These are phyloP conservation scores for Hymenoscyphus linearis DNA, from an alignment of 2,329 filamentous ascomycete genomes.

Conservation along the genomic window DNA sequence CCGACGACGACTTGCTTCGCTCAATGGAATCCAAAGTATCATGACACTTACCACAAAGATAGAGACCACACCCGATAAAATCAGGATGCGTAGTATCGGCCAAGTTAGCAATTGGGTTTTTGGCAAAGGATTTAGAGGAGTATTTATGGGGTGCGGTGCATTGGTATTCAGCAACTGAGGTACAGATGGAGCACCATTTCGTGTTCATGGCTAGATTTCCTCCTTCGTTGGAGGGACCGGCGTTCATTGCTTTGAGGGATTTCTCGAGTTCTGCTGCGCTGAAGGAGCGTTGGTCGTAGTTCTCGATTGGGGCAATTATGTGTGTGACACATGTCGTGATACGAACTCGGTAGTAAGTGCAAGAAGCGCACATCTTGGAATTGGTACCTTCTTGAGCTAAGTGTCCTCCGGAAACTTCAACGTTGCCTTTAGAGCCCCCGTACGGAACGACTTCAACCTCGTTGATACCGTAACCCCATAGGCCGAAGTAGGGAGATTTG, in stretches of 20 bases:
- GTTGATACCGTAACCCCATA: constrained; percentile 19
- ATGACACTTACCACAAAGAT: constrained; percentile 20
- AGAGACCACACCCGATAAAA: constrained; percentile 22
- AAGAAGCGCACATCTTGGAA: constrained; percentile 26
- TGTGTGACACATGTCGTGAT: constrained; percentile 23
- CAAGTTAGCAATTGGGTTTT: not conserved
- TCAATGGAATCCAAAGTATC: constrained; percentile 11
- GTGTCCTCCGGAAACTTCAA: constrained; percentile 23
- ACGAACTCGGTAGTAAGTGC: constrained; percentile 19
- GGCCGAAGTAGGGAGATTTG: constrained; percentile 23
- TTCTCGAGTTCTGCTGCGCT: constrained; percentile 6
- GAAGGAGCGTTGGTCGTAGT: constrained; percentile 12
- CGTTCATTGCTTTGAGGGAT: constrained; percentile 10
- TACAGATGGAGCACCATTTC: constrained; percentile 33
- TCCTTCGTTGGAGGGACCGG: constrained; percentile 33
- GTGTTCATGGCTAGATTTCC: constrained; percentile 56
- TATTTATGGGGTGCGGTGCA: constrained; percentile 11
- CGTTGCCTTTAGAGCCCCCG: constrained; percentile 12
- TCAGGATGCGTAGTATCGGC: not conserved
- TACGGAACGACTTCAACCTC: constrained; percentile 20
- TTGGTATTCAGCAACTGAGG: constrained; percentile 14
- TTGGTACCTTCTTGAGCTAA: constrained; percentile 9
- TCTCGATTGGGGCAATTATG: constrained; percentile 6
- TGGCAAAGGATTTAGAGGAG: not conserved
- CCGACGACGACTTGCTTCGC: not conserved